phyloP scores from a whole-genome alignment of 2,329 filamentous ascomycete genomes.

The Dothideomycetidae sp. region DNA sequence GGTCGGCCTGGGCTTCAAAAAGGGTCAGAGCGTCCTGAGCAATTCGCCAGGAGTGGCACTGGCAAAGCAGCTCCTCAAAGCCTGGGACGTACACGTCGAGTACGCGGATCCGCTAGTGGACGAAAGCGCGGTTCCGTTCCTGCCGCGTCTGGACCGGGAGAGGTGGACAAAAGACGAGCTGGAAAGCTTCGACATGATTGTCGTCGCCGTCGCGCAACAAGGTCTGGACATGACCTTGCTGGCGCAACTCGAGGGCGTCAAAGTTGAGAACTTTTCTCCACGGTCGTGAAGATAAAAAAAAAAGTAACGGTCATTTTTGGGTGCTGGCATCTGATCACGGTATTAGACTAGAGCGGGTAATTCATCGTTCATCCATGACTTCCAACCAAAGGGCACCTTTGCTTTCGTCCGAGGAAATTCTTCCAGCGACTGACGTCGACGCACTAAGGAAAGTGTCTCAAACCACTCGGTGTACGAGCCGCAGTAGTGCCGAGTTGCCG shows the following conservation, averaged over 20 bases:
- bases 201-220: not conserved
- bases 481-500: no score
- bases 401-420: no score
- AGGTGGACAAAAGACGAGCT: not conserved
- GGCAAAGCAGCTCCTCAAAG: constrained; percentile 12
- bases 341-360: no score
- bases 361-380: no score
- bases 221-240: not conserved
- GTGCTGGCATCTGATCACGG: no score
- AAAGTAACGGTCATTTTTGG: no score
- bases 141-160: not conserved
- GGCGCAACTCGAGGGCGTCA: not conserved
- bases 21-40: constrained; percentile 13
- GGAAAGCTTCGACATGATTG: not conserved
- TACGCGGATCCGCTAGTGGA: not conserved
- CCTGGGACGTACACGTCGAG: constrained; percentile 31
- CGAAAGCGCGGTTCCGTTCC: not conserved
- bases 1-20: constrained; percentile 15
- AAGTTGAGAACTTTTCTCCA: not conserved
- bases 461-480: no score
- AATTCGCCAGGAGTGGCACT: constrained; percentile 14
- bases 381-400: no score
- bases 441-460: no score
- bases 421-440: no score
- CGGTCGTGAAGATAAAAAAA: no score